Evolutionary conservation across 1,284 basidiomycete species (phyloP).

Genomic region (Sporisorium graminicola): DNA sequence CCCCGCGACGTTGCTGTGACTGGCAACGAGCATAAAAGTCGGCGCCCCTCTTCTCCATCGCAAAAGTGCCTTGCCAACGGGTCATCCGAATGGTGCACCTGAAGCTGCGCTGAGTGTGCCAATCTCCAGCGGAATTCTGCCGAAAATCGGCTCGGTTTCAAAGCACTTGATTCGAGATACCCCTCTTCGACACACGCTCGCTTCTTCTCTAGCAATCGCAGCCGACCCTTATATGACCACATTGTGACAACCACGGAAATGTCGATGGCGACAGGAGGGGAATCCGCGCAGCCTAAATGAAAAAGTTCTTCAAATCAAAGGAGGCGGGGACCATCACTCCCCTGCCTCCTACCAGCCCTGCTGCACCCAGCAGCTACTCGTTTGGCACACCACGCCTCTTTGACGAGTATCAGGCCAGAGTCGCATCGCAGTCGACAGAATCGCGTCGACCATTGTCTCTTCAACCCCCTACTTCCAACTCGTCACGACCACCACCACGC

Average conservation of each 20-base stretch:
- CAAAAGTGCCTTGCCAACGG: not conserved
- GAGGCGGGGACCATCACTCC: constrained; percentile 51
- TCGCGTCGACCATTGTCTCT: constrained; percentile 28
- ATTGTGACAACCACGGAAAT: constrained; percentile 8
- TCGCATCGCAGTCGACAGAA: constrained; percentile 19
- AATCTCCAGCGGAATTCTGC: not conserved
- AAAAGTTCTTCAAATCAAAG: constrained; percentile 47
- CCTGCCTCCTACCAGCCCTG: constrained; percentile 37
- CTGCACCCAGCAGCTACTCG: constrained; percentile 18
- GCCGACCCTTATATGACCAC: not conserved
- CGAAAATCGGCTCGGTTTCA: not conserved
- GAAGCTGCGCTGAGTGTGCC: not conserved
- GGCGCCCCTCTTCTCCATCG: not conserved
- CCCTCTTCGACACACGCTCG: not conserved
- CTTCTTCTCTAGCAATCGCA: too few species aligned
- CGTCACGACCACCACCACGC: constrained; percentile 22
- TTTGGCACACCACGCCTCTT: constrained; percentile 40
- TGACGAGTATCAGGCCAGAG: constrained; percentile 40
- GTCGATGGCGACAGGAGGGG: constrained; percentile 5
- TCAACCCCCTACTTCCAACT: constrained; percentile 12
- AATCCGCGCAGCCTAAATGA: constrained; percentile 30
- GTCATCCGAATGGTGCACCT: not conserved
- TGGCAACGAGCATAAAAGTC: not conserved
- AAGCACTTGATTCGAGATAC: not conserved
- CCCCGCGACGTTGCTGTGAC: not conserved